Conservation (phyloP, 2,329 filamentous ascomycete species). For the Chlorencoelia australis region DNA sequence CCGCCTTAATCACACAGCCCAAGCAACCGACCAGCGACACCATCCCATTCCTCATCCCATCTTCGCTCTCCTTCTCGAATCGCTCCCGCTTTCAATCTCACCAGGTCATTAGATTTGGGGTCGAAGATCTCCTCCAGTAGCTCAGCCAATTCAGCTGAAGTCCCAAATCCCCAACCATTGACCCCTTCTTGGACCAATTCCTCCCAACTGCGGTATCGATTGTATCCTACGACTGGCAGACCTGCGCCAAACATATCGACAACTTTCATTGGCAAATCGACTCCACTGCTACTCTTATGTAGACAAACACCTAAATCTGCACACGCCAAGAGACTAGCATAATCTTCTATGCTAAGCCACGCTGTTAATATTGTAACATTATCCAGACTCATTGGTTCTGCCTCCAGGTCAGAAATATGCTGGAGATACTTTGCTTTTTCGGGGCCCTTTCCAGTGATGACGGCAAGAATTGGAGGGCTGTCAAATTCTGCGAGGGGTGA, state of each 20-base stretch:
- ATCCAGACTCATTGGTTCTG: slow-evolving; percentile 47
- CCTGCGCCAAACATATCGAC: slow-evolving; percentile 98
- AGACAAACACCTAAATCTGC: slow-evolving; percentile 86
- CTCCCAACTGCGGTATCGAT: slow-evolving; percentile 74
- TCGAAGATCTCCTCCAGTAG: slow-evolving; percentile 58
- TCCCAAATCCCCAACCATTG: slow-evolving; percentile 80
- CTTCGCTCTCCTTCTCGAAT: slow-evolving; percentile 61
- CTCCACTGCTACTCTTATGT: slow-evolving; percentile 87
- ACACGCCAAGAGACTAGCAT: slow-evolving; percentile 71
- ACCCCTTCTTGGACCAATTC: slow-evolving; percentile 82
- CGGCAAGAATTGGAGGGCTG: slow-evolving; percentile 58
- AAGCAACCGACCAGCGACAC: slow-evolving; percentile 65
- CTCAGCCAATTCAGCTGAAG: slow-evolving; percentile 51
- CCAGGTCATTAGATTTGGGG: slow-evolving; percentile 42
- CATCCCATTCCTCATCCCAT: slow-evolving; percentile 93
- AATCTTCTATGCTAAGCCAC: slow-evolving; percentile 77
- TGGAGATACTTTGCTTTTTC: slow-evolving; percentile 67
- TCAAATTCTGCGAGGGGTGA: slow-evolving; percentile 39
- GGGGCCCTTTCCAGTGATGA: slow-evolving; percentile 93
- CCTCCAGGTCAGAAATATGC: slow-evolving; percentile 51
- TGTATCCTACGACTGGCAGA: slow-evolving; percentile 81
- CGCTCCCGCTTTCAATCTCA: slow-evolving; percentile 56
- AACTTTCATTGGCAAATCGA: slow-evolving; percentile 97
- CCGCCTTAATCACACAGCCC: slow-evolving; percentile 28
- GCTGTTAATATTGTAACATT: slow-evolving; percentile 68